A percentile compares a stretch with the other conserved stretches of the same genome.
Evolutionary conservation across 768 basidiomycete species (phyloP).

Genomic region (Russula sp.): DNA sequence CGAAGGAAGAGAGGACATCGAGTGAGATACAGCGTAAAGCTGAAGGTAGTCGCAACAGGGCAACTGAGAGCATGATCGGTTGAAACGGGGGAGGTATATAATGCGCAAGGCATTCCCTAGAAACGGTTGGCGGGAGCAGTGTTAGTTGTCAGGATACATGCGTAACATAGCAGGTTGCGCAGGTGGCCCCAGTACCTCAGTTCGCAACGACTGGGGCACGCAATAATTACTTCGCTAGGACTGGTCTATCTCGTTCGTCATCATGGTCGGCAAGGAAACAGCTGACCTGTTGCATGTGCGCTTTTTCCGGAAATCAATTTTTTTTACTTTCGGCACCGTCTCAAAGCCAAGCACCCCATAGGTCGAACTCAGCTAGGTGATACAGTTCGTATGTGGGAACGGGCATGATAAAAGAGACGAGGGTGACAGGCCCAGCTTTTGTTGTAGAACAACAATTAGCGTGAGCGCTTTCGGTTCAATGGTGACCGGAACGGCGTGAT

Average conservation of each 20-base stretch:
- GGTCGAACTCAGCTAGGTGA: background rate
- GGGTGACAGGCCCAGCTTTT: background rate
- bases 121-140: slow-evolving; percentile 19
- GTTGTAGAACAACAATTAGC: slow-evolving; percentile 1
- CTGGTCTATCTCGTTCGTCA: slow-evolving; percentile 9
- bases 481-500: background rate
- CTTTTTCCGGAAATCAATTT: background rate
- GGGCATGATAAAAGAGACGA: background rate
- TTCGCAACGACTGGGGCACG: slow-evolving; percentile 9
- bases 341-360: too few species aligned
- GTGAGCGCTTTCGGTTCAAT: background rate
- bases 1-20: slow-evolving; percentile 72
- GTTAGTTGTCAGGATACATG: slow-evolving; percentile 21
- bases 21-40: slow-evolving; percentile 23
- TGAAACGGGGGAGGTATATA: slow-evolving; percentile 17
- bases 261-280: slow-evolving; percentile 24
- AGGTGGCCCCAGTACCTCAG: slow-evolving; percentile 15
- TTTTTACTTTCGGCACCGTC: background rate
- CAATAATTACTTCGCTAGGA: slow-evolving; percentile 12
- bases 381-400: background rate
- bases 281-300: background rate
- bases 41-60: slow-evolving; percentile 17
- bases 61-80: slow-evolving; percentile 12
- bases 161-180: slow-evolving; percentile 21
- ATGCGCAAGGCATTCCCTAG: slow-evolving; percentile 12